Base-by-base conservation (phyloP, 2,329 filamentous ascomycete species). In the Leptographium procerum region DNA sequence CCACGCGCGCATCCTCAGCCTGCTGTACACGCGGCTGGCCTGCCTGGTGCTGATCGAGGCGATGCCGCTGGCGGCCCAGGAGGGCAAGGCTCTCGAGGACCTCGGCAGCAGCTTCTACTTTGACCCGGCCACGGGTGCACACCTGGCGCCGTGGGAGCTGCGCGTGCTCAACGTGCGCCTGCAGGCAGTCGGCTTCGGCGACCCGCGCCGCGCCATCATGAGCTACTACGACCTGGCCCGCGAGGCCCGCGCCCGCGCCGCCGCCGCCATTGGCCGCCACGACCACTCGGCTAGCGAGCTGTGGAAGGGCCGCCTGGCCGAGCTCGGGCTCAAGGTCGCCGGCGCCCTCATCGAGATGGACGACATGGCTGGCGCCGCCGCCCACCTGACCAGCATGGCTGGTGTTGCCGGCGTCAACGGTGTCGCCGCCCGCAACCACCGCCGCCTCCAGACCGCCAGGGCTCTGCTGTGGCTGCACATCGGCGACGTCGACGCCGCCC, bases 151-250 rank as follows among this genome's bases (percentile, higher is more conserved):
- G 0, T 99, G 94, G 91, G 81, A 87, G 48, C 78, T 99, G 56
- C 83, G 94, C 8, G 80, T 96, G 3, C 78, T 97, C 19, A 85
- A 87, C 8, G 87, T 96, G 10, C 82, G 91, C 1, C 78, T 97
- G 24, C 89, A 95, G 64, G 89, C 89, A 0, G 81, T 96, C 52
- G 90, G 89, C 1, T 95, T 94, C 63, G 86, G 86, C 4, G 94
- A 99, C 71, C 83, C 86, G 55, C 80, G 92, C 5, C 81, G 91
- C 61, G 88, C 89, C 4, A 86, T 99, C 59, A 92, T 94, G 78
- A 88, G 88, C 51, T 89, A 95, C 69, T 95, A 96, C 68, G 91
- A 96, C 62, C 79, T 97, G 2, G 91, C 86, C 0, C 74, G 88
- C 10, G 90, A 95, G 70, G 89, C 89, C 2, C 78, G 91, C 22